Evolutionary conservation across 495 filamentous ascomycete species (phyloP).

Genomic region (Geopyxis carbonaria): DNA sequence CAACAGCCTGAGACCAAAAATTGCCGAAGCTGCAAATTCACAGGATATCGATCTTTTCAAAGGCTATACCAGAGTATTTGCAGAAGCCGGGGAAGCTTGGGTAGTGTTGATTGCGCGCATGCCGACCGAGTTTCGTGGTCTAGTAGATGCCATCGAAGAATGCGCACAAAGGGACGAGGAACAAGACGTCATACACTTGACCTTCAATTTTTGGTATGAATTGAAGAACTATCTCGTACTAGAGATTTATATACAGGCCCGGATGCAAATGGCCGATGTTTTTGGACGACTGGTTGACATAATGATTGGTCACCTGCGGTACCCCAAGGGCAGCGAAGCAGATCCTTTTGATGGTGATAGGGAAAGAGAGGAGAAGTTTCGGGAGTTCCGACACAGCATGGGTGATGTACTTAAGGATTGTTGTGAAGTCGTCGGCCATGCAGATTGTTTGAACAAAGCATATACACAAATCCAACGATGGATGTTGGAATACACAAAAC

Average conservation of each 20-base stretch:
- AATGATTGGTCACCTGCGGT: conserved; percentile 82
- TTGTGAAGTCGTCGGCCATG: conserved; percentile 84
- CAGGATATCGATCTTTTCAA: conserved; percentile 81
- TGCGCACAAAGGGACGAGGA: conserved; percentile 76
- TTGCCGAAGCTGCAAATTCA: conserved; percentile 51
- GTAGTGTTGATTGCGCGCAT: conserved; percentile 72
- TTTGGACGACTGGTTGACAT: conserved; percentile 82
- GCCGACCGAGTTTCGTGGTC: conserved; percentile 59
- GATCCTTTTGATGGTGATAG: conserved; percentile 93
- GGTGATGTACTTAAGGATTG: conserved; percentile 96
- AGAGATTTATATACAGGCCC: conserved; percentile 70
- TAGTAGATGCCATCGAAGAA: conserved; percentile 82
- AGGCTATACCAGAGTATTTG: conserved; percentile 72
- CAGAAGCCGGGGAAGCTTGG: conserved; percentile 91
- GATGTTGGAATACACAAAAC: conserved; percentile 48
- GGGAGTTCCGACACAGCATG: conserved; percentile 91
- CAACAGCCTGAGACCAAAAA: conserved; percentile 60
- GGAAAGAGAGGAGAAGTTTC: conserved; percentile 91
- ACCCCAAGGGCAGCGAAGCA: conserved; percentile 56
- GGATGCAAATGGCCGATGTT: conserved; percentile 54
- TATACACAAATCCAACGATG: conserved; percentile 69
- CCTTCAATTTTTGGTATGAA: conserved; percentile 97
- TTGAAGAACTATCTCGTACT: conserved; percentile 88
- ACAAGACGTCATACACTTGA: conserved; percentile 72
- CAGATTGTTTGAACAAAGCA: conserved; percentile 76